Conservation (phyloP, 1,284 basidiomycete species). For the Austroboletus novae-zelandiae region DNA sequence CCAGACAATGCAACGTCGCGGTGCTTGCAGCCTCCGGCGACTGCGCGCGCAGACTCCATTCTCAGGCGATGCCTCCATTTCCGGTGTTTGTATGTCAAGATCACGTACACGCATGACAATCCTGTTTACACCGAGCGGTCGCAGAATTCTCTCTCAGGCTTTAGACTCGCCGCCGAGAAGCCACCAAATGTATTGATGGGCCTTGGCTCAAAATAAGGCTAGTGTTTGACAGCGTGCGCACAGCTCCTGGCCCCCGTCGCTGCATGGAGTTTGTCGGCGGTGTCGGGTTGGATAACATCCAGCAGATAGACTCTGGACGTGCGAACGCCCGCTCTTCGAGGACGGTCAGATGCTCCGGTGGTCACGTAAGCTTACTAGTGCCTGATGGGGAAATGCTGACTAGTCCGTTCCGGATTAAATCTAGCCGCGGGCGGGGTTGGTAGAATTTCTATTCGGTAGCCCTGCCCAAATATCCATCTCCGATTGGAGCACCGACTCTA, state of each 20-base stretch:
- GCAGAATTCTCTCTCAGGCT: slow-evolving; percentile 23
- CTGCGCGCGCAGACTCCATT: slow-evolving; percentile 10
- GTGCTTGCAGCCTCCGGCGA: slow-evolving; percentile 5
- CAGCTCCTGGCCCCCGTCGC: slow-evolving; percentile 7
- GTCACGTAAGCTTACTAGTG: slow-evolving; percentile 14
- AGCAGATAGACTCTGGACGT: slow-evolving; percentile 6
- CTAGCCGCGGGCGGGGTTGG: background rate
- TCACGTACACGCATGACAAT: slow-evolving; percentile 25
- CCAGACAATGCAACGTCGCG: slow-evolving; percentile 9
- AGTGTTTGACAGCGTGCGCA: slow-evolving; percentile 26
- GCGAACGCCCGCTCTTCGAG: slow-evolving; percentile 7
- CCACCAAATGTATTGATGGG: slow-evolving; percentile 11
- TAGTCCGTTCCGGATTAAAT: background rate
- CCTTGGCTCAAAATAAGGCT: slow-evolving; percentile 8
- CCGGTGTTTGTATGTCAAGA: slow-evolving; percentile 15
- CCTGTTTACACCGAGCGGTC: slow-evolving; percentile 14
- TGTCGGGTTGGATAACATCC: slow-evolving; percentile 4
- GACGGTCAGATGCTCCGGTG: slow-evolving; percentile 1
- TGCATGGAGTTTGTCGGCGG: slow-evolving; percentile 14
- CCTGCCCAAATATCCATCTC: background rate
- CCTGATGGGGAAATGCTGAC: slow-evolving; percentile 11
- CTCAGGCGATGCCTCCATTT: slow-evolving; percentile 24
- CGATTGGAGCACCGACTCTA: background rate
- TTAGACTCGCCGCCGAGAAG: slow-evolving; percentile 16
- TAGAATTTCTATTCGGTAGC: background rate